Evolutionary conservation across 139 green algal species (phyloP).

Genomic region (Chlorella sp.): DNA sequence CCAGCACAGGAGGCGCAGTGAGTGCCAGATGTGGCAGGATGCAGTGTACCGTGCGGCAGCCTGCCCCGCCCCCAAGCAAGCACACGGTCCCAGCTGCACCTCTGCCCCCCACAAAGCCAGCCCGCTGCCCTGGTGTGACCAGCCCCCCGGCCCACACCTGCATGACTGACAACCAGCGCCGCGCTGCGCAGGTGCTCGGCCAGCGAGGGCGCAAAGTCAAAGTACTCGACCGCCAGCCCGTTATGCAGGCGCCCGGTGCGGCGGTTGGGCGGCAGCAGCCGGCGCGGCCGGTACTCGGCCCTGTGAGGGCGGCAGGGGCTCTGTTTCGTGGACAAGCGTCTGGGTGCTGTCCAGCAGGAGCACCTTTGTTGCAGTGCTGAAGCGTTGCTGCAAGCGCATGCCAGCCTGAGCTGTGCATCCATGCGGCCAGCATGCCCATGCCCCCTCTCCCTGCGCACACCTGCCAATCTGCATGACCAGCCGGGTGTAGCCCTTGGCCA

Average conservation of each 20-base stretch:
- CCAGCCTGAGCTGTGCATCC: too few relatives aligned
- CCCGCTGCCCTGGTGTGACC: too few relatives aligned
- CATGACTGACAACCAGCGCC: conserved; percentile 86
- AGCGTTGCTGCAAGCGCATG: too few relatives aligned
- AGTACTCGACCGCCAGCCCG: conserved; percentile 69
- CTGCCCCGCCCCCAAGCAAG: too few relatives aligned
- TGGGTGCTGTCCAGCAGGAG: too few relatives aligned
- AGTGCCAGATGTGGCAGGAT: too few relatives aligned
- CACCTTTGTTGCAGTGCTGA: too few relatives aligned
- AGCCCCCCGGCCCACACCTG: conserved; percentile 40
- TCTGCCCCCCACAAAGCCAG: too few relatives aligned
- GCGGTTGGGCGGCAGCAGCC: conserved; percentile 53
- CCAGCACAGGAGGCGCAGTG: not conserved
- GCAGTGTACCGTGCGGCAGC: too few relatives aligned
- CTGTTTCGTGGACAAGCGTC: too few relatives aligned
- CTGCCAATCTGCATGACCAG: conserved; percentile 77
- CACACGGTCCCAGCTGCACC: too few relatives aligned
- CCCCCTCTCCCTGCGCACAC: conserved; percentile 3
- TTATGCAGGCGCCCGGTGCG: conserved; percentile 30
- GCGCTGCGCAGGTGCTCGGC: conserved; percentile 58
- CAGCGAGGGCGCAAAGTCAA: conserved; percentile 78
- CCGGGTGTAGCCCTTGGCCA: conserved; percentile 62
- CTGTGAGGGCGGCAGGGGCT: not conserved
- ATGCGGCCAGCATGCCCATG: too few relatives aligned
- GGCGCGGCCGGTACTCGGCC: conserved; percentile 51